Evolutionary conservation across 164 flowering plant genomes (phyloP), one percentile per base, ranked within the genome.

Genomic region (Litsea cubeba): DNA sequence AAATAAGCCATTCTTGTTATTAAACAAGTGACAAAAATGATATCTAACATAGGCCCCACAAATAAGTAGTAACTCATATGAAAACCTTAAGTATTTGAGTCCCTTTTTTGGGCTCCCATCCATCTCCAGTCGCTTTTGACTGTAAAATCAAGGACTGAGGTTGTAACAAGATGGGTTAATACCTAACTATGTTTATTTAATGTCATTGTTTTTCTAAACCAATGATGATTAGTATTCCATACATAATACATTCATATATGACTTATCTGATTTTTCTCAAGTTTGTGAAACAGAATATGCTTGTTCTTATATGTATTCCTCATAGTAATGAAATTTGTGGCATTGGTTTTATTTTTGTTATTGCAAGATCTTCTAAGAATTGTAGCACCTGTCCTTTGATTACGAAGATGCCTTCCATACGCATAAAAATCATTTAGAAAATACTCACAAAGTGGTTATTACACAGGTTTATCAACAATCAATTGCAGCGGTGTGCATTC

Each of bases 401-500:
- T 11, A 4, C n/a, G 20, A 18, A 54, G 46, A 35, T 35, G 46
- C 46, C 46, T 35, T 35, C 46, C 10, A 35, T 35, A 35, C 10
- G 1, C 46, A 17, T 54, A 18, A 18, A 54, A 14, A 15, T 18
- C 18, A 14, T 54, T 5, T 14, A 65, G 28, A 25, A 63, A 22
- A 12, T 12, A 65, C 28, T 65, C 69, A 12, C n/a, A 15, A 26
- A 3, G 3, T 57, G 74, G 54, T 46, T 83, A 77, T 62, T 69
- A 0, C 46, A 69, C 88, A 93, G 99, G 98, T 95, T 70, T 95
- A 92, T 74, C 94, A 91, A 40, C 95, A 92, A 81, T 95, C 99
- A 49, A 93, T 95, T 79, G 91, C 87, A 74, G 95, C 99, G 46
- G 91, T 87, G 20, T 93, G 99, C 78, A 72, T 85, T 71, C 87